Conservation (phyloP, 352 stramenopile genomes). For the Phytophthora pluvialis region DNA sequence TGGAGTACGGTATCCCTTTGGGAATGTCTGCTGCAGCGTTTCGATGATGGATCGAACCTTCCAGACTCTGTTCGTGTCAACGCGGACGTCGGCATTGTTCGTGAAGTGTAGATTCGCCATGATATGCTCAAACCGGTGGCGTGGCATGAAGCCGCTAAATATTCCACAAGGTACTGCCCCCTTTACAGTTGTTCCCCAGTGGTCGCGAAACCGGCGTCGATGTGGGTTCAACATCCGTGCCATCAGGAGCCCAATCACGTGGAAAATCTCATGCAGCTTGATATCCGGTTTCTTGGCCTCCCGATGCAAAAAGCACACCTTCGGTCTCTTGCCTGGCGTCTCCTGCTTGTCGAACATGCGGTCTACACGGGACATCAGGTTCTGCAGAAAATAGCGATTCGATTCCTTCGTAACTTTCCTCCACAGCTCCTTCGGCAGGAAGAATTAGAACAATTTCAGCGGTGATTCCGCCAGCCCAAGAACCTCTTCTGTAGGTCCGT, state of each 20-base stretch:
- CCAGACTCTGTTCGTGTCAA: neutral
- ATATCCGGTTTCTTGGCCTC: conserved; percentile 13
- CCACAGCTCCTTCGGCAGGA: conserved; percentile 13
- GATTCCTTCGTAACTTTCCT: neutral
- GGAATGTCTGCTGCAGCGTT: neutral
- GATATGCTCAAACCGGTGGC: conserved; percentile 15
- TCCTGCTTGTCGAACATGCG: conserved; percentile 14
- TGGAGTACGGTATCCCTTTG: neutral
- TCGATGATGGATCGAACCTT: conserved; percentile 8
- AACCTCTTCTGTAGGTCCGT: conserved; percentile 5
- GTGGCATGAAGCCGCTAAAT: conserved; percentile 15
- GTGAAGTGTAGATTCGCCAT: conserved; percentile 23
- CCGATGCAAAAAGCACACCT: conserved; percentile 1
- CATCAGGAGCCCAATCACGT: conserved; percentile 1
- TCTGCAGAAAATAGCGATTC: conserved; percentile 4
- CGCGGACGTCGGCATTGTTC: conserved; percentile 5
- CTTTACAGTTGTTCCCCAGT: neutral
- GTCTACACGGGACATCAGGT: neutral
- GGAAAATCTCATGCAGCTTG: conserved; percentile 2
- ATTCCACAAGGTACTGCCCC: conserved; percentile 13
- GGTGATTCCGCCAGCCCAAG: neutral
- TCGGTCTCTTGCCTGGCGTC: neutral
- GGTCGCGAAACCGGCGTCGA: conserved; percentile 2
- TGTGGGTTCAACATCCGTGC: conserved; percentile 15
- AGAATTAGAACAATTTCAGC: conserved; percentile 10